Percentiles rank a stretch among this genome's conserved stretches.
phyloP scores from a whole-genome alignment of 192 early-diverging fungal species.

The Coemansia sp. region DNA sequence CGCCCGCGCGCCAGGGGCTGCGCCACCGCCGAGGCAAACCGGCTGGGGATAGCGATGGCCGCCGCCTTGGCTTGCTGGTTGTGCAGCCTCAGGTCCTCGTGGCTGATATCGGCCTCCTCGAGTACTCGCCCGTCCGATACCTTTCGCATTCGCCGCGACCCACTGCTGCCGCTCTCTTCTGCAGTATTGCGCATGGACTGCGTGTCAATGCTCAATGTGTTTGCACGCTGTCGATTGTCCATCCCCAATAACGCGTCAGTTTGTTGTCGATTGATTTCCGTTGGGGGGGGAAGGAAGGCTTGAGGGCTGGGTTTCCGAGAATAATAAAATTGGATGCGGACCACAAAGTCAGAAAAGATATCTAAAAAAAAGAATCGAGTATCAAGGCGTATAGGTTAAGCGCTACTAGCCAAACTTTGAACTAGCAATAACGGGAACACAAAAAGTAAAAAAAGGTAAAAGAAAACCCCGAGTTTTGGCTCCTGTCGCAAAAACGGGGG shows the following conservation, averaged over 20 bases:
- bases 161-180: not conserved
- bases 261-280: slow-evolving; percentile 2
- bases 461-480: not conserved
- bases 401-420: not conserved
- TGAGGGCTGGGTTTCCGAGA: slow-evolving; percentile 3
- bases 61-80: slow-evolving; percentile 23
- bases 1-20: slow-evolving; percentile 23
- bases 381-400: not conserved
- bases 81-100: slow-evolving; percentile 7
- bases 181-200: slow-evolving; percentile 6
- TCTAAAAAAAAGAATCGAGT: not conserved
- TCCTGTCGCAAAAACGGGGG: not conserved
- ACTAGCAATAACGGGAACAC: not conserved
- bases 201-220: slow-evolving; percentile 40
- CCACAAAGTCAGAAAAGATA: too few species aligned
- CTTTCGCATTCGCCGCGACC: slow-evolving; percentile 24
- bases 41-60: slow-evolving; percentile 11
- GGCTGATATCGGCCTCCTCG: slow-evolving; percentile 15
- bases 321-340: too few species aligned
- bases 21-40: slow-evolving; percentile 3
- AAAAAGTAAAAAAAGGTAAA: not conserved
- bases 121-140: slow-evolving; percentile 22
- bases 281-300: not conserved
- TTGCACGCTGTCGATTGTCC: slow-evolving; percentile 34
- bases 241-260: not conserved